Base-by-base conservation (phyloP, 345 rosid genomes). In the Salix koriyanagi region DNA sequence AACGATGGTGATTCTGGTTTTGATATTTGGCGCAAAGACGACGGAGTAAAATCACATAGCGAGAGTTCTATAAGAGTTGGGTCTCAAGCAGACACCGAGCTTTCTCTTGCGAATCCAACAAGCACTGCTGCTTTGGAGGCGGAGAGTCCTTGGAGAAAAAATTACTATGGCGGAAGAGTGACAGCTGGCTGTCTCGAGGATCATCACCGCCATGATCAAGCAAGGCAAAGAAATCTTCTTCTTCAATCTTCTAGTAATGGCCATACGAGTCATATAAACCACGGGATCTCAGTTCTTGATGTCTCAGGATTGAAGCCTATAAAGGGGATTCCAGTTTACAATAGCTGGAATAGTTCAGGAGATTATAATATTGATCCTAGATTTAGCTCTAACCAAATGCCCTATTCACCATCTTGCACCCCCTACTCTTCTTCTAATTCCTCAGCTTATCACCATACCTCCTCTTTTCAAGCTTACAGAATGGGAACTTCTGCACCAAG, bases 311-410 rank as follows among this genome's bases (percentile, higher is more conserved):
- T 71, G 32, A 80, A 58, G 73, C 89, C 90, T 50, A 85, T 87
- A 64, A 84, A 79, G 70, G 92, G 92, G 25, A 83, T 87, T 75
- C 90, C 92, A 4, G 81, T 87, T 60, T 83, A 78, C 80, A 82
- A 18, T 46, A 80, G 71, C 73, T 50, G 62, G 26, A 54, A 60
- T 37, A 67, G 39, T 19, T 26, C 66, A 34, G 76, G 65, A 54
- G 80, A 69, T 41, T 2, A 41, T 7, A 25, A 71, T 1, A 68
- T 70, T 74, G 86, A 85, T 67, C 80, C 80, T 8, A 80, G 71
- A 71, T 64, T 76, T 64, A 67, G 79, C 61, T 54, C 72, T 41
- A 75, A 83, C 62, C 85, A 73, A 62, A 44, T 37, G 32, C 46
- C 81, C 12, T 72, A 48, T 67, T 61, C 72, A 12, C 67, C 78